phyloP scores from a whole-genome alignment of 106 monocot species.

The Agapanthus africanus region DNA sequence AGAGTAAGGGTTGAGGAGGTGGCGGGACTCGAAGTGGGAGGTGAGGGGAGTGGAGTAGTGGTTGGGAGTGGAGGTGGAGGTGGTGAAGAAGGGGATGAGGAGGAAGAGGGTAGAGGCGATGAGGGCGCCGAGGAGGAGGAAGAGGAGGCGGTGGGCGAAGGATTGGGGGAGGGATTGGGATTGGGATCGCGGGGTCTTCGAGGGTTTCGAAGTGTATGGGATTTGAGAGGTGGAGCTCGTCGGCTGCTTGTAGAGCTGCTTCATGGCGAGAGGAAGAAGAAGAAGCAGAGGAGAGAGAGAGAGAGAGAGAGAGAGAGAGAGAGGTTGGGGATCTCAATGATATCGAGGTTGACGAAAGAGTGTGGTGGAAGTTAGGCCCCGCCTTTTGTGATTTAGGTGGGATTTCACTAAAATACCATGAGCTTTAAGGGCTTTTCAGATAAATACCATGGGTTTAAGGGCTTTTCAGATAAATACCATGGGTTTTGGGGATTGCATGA shows the following conservation, averaged over 20 bases:
- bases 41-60: conserved; percentile 16
- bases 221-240: neutral
- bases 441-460: too few relatives aligned
- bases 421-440: too few relatives aligned
- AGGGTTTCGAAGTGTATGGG: neutral
- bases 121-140: conserved; percentile 15
- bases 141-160: conserved; percentile 12
- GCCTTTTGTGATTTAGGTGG: too few relatives aligned
- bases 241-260: conserved; percentile 7
- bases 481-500: too few relatives aligned
- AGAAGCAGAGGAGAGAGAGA: neutral
- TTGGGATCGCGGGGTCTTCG: conserved; percentile 2
- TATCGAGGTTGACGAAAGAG: too few relatives aligned
- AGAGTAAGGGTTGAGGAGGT: neutral
- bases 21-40: neutral
- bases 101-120: conserved; percentile 15
- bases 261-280: neutral
- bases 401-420: too few relatives aligned
- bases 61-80: conserved; percentile 10
- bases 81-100: neutral
- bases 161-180: neutral
- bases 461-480: too few relatives aligned
- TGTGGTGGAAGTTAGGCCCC: too few relatives aligned
- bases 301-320: neutral
- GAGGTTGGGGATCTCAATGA: too few relatives aligned